phyloP scores from a whole-genome alignment of 2,329 filamentous ascomycete species.

The Phyllosticta paracitricarpa region DNA sequence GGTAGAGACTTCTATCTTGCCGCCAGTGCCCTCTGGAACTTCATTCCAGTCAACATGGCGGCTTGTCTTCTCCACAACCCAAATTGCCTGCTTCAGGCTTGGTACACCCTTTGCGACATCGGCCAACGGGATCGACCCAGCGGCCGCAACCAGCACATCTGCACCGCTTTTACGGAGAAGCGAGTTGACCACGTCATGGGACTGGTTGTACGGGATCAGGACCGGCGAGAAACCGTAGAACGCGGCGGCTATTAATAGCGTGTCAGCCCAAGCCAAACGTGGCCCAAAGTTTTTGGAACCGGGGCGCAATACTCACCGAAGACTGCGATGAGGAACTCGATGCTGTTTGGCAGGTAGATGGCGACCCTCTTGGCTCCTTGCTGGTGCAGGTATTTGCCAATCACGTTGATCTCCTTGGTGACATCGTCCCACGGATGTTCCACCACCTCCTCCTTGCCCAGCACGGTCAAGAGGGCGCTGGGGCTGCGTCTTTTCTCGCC shows the following conservation, averaged over 20 bases:
- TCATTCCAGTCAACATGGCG: conserved; percentile 94
- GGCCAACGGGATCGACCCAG: conserved; percentile 77
- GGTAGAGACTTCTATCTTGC: conserved; percentile 70
- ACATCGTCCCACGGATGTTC: conserved; percentile 64
- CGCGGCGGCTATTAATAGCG: conserved; percentile 52
- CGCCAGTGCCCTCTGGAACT: conserved; percentile 65
- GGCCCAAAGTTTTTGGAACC: not conserved
- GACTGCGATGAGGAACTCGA: conserved; percentile 72
- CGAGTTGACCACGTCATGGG: conserved; percentile 56
- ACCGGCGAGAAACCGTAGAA: conserved; percentile 85
- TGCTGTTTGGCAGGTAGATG: conserved; percentile 84
- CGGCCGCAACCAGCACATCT: conserved; percentile 74
- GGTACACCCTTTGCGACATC: conserved; percentile 59
- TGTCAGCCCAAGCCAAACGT: not conserved
- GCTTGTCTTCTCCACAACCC: conserved; percentile 87
- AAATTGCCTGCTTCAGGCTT: conserved; percentile 66
- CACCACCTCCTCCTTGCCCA: conserved; percentile 63
- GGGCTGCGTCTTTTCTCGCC: conserved; percentile 49
- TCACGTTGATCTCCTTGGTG: conserved; percentile 75
- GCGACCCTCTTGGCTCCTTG: conserved; percentile 65
- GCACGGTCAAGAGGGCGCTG: conserved; percentile 69
- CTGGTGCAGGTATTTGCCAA: conserved; percentile 66
- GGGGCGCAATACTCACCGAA: conserved; percentile 44
- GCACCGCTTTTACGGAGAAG: conserved; percentile 65
- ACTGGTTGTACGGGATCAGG: conserved; percentile 71